Percentiles rank a stretch among this genome's conserved stretches.
phyloP scores from a whole-genome alignment of 1,284 basidiomycete species.

The Ceratobasidium sp. region DNA sequence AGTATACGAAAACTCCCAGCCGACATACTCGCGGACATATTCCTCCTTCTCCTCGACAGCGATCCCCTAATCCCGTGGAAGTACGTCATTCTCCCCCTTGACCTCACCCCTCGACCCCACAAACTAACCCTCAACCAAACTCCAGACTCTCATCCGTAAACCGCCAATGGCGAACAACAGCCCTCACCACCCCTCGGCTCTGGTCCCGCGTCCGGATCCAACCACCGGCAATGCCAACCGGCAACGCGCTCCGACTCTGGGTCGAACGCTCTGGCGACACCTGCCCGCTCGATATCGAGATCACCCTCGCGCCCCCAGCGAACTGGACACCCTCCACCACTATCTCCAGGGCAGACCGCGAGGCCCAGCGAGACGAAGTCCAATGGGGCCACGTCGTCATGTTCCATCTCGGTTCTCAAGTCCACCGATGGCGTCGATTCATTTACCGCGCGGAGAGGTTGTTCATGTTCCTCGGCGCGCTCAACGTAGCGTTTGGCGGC shows the following conservation, averaged over 20 bases:
- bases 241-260: conserved; percentile 84
- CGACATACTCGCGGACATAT: conserved; percentile 76
- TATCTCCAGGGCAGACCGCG: conserved; percentile 37
- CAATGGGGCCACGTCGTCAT: conserved; percentile 84
- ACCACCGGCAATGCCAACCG: conserved; percentile 74
- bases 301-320: conserved; percentile 65
- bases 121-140: not conserved
- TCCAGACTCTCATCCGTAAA: conserved; percentile 45
- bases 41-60: conserved; percentile 59
- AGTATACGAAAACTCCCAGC: conserved; percentile 69
- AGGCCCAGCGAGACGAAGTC: conserved; percentile 45
- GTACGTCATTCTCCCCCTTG: conserved; percentile 60
- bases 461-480: conserved; percentile 75
- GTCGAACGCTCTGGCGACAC: conserved; percentile 77
- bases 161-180: conserved; percentile 45
- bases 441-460: conserved; percentile 81
- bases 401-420: conserved; percentile 80
- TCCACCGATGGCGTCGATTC: conserved; percentile 81
- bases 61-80: conserved; percentile 30
- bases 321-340: conserved; percentile 44
- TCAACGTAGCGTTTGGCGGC: conserved; percentile 66
- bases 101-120: conserved; percentile 59
- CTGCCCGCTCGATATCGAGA: conserved; percentile 81
- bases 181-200: conserved; percentile 47
- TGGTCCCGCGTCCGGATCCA: conserved; percentile 74